These are phyloP conservation scores for Scheffersomyces stipitis DNA, from an alignment of 805 yeast species.

Conservation along the genomic window DNA sequence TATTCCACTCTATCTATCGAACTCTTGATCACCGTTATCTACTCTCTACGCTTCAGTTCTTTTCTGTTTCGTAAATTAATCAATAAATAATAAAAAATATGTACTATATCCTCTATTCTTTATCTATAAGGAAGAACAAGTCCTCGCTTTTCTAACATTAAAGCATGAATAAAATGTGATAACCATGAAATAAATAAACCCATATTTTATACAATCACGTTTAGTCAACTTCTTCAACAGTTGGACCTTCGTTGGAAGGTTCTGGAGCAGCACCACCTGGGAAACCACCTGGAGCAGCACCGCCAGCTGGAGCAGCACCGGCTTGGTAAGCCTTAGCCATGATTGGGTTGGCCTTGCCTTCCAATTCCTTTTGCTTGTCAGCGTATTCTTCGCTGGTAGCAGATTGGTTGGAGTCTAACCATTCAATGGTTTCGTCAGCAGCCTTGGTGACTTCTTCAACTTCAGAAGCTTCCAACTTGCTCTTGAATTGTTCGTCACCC, in stretches of 20 bases:
- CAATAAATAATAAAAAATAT: too few relatives aligned
- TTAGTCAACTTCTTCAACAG: slow-evolving; percentile 56
- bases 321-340: slow-evolving; percentile 96
- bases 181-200: neutral
- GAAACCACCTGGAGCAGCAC: slow-evolving; percentile 66
- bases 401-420: slow-evolving; percentile 93
- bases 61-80: too few relatives aligned
- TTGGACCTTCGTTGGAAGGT: slow-evolving; percentile 46
- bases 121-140: slow-evolving; percentile 5
- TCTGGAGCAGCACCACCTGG: slow-evolving; percentile 46
- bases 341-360: slow-evolving; percentile 93
- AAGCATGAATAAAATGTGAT: neutral
- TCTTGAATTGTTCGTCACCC: slow-evolving; percentile 42
- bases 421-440: slow-evolving; percentile 78
- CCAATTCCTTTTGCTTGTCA: slow-evolving; percentile 94
- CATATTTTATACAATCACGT: slow-evolving; percentile 5
- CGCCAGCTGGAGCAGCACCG: slow-evolving; percentile 77
- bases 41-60: too few relatives aligned
- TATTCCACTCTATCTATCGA: too few relatives aligned
- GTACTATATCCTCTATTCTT: neutral
- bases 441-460: slow-evolving; percentile 71
- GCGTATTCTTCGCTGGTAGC: slow-evolving; percentile 90
- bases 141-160: neutral
- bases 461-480: slow-evolving; percentile 57
- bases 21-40: too few relatives aligned